Conservation (phyloP, 257 asterid species). For the Fraxinus americana region DNA sequence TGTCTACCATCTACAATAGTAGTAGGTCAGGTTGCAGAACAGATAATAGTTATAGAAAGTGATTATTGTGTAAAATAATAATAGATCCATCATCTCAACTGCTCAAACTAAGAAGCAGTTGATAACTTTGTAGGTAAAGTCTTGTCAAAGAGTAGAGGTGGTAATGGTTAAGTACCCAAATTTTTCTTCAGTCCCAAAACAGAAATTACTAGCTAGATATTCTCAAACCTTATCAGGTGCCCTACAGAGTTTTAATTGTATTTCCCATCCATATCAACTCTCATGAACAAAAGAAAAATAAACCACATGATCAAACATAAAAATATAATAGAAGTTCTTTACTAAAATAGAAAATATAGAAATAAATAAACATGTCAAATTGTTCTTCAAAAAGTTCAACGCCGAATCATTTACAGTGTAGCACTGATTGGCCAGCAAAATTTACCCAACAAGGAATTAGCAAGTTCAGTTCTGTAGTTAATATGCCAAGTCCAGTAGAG, state of each 20-base stretch:
- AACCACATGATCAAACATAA: background rate
- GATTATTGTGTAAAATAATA: background rate
- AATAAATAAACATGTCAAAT: too few species aligned
- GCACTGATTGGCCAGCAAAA: background rate
- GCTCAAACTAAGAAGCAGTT: background rate
- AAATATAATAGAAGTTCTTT: too few species aligned
- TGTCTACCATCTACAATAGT: conserved; percentile 69
- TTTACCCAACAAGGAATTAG: background rate
- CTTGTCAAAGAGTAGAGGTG: background rate
- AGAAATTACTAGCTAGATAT: background rate
- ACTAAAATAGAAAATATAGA: too few species aligned
- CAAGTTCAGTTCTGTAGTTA: background rate
- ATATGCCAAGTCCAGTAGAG: background rate
- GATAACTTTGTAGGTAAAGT: background rate
- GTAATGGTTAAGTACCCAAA: background rate
- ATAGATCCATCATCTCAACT: background rate
- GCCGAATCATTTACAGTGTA: background rate
- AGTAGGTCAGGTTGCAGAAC: conserved; percentile 24
- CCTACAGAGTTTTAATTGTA: too few species aligned
- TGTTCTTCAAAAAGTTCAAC: background rate
- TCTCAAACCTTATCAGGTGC: background rate
- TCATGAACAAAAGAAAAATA: too few species aligned
- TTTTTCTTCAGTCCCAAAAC: background rate
- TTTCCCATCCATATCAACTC: too few species aligned
- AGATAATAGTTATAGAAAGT: background rate